phyloP scores from a whole-genome alignment of 768 basidiomycete species.

The Rossbeevera mucosa region DNA sequence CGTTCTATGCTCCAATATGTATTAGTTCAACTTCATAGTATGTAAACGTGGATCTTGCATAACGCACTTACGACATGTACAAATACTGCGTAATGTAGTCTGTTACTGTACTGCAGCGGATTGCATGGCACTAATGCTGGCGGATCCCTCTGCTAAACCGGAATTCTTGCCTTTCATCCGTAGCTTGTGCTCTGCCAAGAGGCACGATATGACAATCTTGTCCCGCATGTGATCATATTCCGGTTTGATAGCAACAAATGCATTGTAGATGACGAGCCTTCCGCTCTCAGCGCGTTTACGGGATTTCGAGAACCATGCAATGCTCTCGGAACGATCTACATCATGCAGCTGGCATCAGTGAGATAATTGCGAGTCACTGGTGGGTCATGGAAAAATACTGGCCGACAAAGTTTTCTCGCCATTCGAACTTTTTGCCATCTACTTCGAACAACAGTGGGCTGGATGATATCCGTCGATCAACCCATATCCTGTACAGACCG shows the following conservation, averaged over 20 bases:
- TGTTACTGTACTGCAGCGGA: background rate
- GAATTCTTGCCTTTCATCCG: background rate
- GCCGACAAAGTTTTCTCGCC: constrained; percentile 1
- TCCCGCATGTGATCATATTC: constrained; percentile 1
- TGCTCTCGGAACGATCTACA: background rate
- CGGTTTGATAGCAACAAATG: constrained; percentile 5
- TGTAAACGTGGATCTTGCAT: too few relatives aligned
- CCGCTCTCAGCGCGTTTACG: background rate
- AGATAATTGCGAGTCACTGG: too few relatives aligned
- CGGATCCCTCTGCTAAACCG: background rate
- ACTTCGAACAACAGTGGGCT: background rate
- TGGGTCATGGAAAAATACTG: background rate
- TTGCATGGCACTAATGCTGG: background rate
- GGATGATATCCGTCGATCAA: background rate
- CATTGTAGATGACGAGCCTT: background rate
- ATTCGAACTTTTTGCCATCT: background rate
- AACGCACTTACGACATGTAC: background rate
- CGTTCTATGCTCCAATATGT: too few relatives aligned
- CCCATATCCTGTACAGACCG: background rate
- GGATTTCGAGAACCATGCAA: constrained; percentile 1
- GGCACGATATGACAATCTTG: background rate
- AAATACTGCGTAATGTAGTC: background rate
- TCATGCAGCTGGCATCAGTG: background rate
- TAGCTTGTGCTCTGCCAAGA: constrained; percentile 1
- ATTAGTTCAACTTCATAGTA: too few relatives aligned